Conservation (phyloP, 768 basidiomycete genomes). For the Lentinus tigrinus region DNA sequence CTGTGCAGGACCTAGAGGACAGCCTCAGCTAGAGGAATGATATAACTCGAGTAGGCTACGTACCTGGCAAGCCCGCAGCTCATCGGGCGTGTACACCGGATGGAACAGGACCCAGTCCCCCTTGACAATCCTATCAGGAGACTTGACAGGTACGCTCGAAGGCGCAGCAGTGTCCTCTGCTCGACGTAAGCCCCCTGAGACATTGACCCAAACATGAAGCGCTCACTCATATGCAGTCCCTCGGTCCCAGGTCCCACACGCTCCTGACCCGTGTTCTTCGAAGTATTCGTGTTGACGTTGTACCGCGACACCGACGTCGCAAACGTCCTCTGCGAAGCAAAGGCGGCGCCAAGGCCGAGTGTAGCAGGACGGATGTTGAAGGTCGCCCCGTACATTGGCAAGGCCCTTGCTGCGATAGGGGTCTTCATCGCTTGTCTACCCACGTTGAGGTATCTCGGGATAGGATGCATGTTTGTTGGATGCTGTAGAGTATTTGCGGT, state of each 20-base stretch:
- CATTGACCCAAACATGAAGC: slow-evolving; percentile 1
- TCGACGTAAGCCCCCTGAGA: neutral
- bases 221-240: slow-evolving; percentile 37
- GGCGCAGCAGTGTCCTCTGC: slow-evolving; percentile 18
- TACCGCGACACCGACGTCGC: no score
- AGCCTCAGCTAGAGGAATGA: neutral
- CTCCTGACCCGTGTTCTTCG: no score
- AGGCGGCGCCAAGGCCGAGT: no score
- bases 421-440: no score
- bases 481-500: no score
- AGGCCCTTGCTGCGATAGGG: no score
- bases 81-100: slow-evolving; percentile 81
- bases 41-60: slow-evolving; percentile 5
- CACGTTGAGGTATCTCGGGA: no score
- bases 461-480: no score
- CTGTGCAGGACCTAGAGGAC: slow-evolving; percentile 63
- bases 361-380: no score
- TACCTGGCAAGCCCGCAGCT: slow-evolving; percentile 73
- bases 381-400: no score
- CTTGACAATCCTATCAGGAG: slow-evolving; percentile 19
- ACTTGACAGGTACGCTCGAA: neutral
- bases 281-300: no score
- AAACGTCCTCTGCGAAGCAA: no score
- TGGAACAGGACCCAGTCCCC: slow-evolving; percentile 94
- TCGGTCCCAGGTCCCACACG: slow-evolving; percentile 34